phyloP scores from a whole-genome alignment of 1,139 yeast species.

The Debaryomyces sp. region DNA sequence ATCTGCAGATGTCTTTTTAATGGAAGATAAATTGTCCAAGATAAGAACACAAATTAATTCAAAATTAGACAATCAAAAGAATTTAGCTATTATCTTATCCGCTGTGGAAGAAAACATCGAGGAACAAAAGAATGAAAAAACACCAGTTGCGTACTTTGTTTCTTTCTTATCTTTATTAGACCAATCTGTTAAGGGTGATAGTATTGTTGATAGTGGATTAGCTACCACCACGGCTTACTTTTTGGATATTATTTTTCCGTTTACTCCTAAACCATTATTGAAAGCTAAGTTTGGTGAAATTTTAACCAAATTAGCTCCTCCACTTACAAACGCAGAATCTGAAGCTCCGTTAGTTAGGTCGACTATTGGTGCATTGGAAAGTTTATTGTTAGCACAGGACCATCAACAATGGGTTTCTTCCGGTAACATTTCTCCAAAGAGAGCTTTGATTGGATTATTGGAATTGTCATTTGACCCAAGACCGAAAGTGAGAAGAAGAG shows the following conservation, averaged over 20 bases:
- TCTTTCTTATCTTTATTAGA: slow-evolving; percentile 82
- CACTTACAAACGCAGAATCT: slow-evolving; percentile 66
- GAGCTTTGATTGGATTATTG: slow-evolving; percentile 80
- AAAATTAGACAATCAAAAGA: slow-evolving; percentile 82
- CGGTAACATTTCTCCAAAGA: slow-evolving; percentile 69
- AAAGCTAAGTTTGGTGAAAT: slow-evolving; percentile 76
- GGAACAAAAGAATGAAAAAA: slow-evolving; percentile 63
- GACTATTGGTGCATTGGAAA: slow-evolving; percentile 82
- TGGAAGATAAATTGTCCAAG: slow-evolving; percentile 69
- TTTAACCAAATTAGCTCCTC: slow-evolving; percentile 78
- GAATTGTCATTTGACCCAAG: slow-evolving; percentile 84
- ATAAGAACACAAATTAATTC: slow-evolving; percentile 73
- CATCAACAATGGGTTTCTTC: slow-evolving; percentile 65
- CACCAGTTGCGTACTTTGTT: slow-evolving; percentile 78
- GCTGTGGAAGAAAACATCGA: slow-evolving; percentile 90
- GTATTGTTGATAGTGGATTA: slow-evolving; percentile 57
- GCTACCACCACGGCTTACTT: slow-evolving; percentile 82
- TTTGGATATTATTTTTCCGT: slow-evolving; percentile 78
- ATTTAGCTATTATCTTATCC: slow-evolving; percentile 66
- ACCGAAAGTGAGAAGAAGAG: slow-evolving; percentile 95
- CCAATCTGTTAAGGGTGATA: slow-evolving; percentile 63
- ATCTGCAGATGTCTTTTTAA: slow-evolving; percentile 43
- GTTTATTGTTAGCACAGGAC: slow-evolving; percentile 80
- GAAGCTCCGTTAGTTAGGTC: slow-evolving; percentile 88
- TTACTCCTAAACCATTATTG: slow-evolving; percentile 67